phyloP scores from a whole-genome alignment of 768 basidiomycete species.

The Dictyophora rubrovolvata region DNA sequence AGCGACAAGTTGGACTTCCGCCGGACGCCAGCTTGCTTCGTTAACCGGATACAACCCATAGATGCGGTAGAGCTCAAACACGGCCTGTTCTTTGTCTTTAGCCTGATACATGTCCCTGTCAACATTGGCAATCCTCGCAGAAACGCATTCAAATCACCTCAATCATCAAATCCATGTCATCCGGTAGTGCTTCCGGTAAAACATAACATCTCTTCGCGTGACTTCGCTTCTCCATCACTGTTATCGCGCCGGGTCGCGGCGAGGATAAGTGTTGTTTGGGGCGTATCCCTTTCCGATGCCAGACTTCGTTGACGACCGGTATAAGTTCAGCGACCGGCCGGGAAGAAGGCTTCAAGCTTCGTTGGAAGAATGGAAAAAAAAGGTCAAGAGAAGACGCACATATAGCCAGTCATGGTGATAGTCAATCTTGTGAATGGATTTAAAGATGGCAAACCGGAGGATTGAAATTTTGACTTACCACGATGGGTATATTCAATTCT shows the following conservation, averaged over 20 bases:
- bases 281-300: constrained; percentile 62
- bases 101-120: constrained; percentile 28
- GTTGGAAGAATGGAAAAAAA: constrained; percentile 12
- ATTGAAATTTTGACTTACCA: constrained; percentile 34
- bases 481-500: constrained; percentile 66
- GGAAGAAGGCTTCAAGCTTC: constrained; percentile 20
- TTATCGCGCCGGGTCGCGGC: constrained; percentile 74
- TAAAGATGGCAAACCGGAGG: constrained; percentile 21
- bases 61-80: constrained; percentile 72
- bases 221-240: constrained; percentile 76
- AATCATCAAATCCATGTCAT: constrained; percentile 83
- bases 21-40: constrained; percentile 22
- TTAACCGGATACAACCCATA: constrained; percentile 62
- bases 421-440: constrained; percentile 35
- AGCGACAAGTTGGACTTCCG: not conserved
- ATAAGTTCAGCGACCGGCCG: constrained; percentile 57
- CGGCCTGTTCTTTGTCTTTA: constrained; percentile 90
- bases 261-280: constrained; percentile 93
- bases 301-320: constrained; percentile 64
- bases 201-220: constrained; percentile 74
- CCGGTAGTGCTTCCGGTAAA: constrained; percentile 54
- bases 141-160: constrained; percentile 30
- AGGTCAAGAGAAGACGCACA: constrained; percentile 37
- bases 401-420: constrained; percentile 75
- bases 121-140: not conserved